These are phyloP conservation scores for Tillandsia fasciculata DNA, from an alignment of 176 grass and related monocot species.

Conservation along the genomic window DNA sequence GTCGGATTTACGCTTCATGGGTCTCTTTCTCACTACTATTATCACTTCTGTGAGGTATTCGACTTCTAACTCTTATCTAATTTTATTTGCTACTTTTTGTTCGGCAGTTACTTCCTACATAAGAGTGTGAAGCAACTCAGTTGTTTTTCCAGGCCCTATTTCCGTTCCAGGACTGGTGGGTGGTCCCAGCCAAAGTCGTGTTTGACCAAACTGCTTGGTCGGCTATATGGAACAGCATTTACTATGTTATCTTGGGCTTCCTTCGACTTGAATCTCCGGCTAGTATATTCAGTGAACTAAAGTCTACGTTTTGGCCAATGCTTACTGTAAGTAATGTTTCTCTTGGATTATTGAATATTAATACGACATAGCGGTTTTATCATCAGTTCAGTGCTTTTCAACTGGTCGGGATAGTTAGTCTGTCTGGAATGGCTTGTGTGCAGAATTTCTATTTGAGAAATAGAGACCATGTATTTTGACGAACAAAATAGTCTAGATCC, in stretches of 20 bases:
- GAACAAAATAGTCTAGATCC: too few relatives aligned
- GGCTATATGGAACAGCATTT: constrained; percentile 94
- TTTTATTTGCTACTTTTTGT: not conserved
- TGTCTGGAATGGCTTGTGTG: not conserved
- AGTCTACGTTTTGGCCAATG: constrained; percentile 88
- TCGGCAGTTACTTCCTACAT: not conserved
- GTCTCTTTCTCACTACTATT: constrained; percentile 96
- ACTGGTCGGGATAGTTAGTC: not conserved
- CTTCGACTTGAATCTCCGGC: constrained; percentile 70
- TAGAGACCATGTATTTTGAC: too few relatives aligned
- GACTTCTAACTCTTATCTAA: not conserved
- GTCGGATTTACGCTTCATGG: constrained; percentile 92
- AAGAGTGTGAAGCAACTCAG: not conserved
- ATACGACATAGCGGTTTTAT: not conserved
- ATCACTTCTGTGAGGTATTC: constrained; percentile 76
- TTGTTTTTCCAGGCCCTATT: constrained; percentile 49
- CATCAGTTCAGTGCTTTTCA: too few relatives aligned
- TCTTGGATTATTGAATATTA: not conserved
- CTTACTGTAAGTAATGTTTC: constrained; percentile 58
- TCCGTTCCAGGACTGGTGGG: constrained; percentile 94
- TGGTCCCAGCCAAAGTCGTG: constrained; percentile 73
- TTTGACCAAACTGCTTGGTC: constrained; percentile 92
- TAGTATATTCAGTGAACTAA: constrained; percentile 65
- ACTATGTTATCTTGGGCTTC: constrained; percentile 65
- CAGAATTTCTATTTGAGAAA: not conserved